Evolutionary conservation across 2,329 filamentous ascomycete genomes (phyloP), one percentile per base, ranked within the genome.

Genomic region (Hymenoscyphus albidus): DNA sequence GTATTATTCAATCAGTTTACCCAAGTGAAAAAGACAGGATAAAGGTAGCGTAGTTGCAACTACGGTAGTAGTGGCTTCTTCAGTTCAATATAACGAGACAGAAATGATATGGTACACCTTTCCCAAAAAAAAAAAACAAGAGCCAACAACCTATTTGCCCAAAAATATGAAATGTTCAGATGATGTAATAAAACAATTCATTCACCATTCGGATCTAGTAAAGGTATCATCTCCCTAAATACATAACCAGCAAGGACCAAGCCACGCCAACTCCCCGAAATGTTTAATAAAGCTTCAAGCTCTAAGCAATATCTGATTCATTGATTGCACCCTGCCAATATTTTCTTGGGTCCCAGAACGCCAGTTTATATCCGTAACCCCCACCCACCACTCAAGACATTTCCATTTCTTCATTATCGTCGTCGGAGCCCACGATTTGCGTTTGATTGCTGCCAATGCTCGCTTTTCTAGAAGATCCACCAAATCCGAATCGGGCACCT

Each of bases 361-460:
- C 59, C 59, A n/a, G 13, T 32, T 18, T 32, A n/a, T 51, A 18
- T 39, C 62, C 65, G 44, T 64, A 56, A 63, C 48, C 27, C 60
- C 38, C 59, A 61, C 27, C 38, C 39, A n/a, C n/a, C n/a, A 40
- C 59, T 72, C 64, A 72, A 51, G 65, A 68, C 75, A 87, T 80
- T 71, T 88, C 85, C 84, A 87, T 87, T 65, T 83, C 84, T 60
- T 88, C 85, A 58, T 86, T 85, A 18, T 87, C 85, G 56, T 87
- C 85, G 14, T 88, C 85, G 1, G 82, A 85, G 65, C 70, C 71
- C 5, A 85, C 72, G 69, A 82, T 78, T 70, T 85, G 83, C 2
- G 83, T 85, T 69, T 84, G 81, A 65, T 81, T 83, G 73, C 85
- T 87, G 71, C 83, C 81, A 59, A 87, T 78, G 74, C 86, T 88